Evolutionary conservation across 78 protist species (phyloP), one percentile per base, ranked within the genome.

Genomic region (Goniomonas avonlea): DNA sequence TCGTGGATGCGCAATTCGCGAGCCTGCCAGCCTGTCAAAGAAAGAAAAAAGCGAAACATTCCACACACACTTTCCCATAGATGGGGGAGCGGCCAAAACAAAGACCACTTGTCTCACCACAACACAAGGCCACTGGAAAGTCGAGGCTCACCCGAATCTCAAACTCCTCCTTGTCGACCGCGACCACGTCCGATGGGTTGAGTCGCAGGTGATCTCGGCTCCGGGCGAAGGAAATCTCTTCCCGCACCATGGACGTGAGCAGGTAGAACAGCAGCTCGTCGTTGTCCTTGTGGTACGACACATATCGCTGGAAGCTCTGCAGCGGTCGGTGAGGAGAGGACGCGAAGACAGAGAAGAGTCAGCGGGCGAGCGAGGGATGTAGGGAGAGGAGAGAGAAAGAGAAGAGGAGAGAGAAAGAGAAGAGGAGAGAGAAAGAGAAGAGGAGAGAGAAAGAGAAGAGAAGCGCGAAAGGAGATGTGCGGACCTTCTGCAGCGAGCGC

Each of bases 231-330:
- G 50, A 11, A 11, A 11, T 4, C 9, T 4, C 9, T 4, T 23
- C 9, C 9, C 29, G 60, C 17, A 40, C 55, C 55, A 40, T 39
- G 25, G 47, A 5, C 31, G 13, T 23, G 15, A 91, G 90, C 23
- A 65, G 5, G 81, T 77, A 74, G 43, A 65, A 21, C 60, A 94
- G 77, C 23, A 94, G 90, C 79, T 86, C 84, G 85, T 88, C 86
- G 86, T 65, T 50, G 86, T 94, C 98, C 38, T 63, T 37, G 31
- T 39, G 45, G 82, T 21, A 82, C 45, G 83, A 70, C 25, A 92
- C 66, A 80, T 89, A 93, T 39, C 60, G 53, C 7, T 48, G 38
- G 47, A 89, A 88, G 45, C 20, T 11, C 40, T 60, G 58, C 43
- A 82, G 66, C 40, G 21, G 1, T 3, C 48, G 40, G 47, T 63